phyloP scores from a whole-genome alignment of 305 asterid genomes.

The Fraxinus paxiana region DNA sequence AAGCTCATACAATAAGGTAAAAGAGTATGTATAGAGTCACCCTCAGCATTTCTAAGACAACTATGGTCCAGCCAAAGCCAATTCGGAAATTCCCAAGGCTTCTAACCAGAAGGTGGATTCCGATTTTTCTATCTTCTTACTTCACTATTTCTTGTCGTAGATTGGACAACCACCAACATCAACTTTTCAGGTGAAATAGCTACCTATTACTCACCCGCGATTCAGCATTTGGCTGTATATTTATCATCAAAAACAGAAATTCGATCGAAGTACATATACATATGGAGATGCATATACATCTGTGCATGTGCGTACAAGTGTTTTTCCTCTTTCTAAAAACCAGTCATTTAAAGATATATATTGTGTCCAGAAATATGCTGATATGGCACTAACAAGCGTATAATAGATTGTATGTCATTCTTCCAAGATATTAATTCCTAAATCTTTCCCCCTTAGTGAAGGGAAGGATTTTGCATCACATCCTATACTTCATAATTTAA shows the following conservation, averaged over 20 bases:
- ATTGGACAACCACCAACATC: conserved; percentile 1
- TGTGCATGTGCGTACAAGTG: not conserved
- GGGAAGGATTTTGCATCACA: not conserved
- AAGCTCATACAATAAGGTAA: conserved; percentile 7
- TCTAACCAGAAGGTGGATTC: not conserved
- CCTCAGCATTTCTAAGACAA: conserved; percentile 13
- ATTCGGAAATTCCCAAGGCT: conserved; percentile 8
- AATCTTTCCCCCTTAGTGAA: not conserved
- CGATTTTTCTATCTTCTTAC: not conserved
- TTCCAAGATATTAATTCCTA: conserved; percentile 1
- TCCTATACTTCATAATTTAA: not conserved
- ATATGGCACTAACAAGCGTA: not conserved
- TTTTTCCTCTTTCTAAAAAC: not conserved
- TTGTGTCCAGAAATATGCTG: conserved; percentile 13
- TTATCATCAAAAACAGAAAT: conserved; percentile 5
- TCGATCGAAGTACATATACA: not conserved
- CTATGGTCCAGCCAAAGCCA: conserved; percentile 11
- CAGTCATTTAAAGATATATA: conserved; percentile 3
- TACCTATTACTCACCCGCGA: not conserved
- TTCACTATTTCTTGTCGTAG: not conserved
- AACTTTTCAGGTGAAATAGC: not conserved
- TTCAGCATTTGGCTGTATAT: not conserved
- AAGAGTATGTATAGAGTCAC: not conserved
- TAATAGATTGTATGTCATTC: conserved; percentile 4
- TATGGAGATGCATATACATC: not conserved